Base-by-base conservation (phyloP, 1,139 yeast species). In the Saccharomyces pastorianus region DNA sequence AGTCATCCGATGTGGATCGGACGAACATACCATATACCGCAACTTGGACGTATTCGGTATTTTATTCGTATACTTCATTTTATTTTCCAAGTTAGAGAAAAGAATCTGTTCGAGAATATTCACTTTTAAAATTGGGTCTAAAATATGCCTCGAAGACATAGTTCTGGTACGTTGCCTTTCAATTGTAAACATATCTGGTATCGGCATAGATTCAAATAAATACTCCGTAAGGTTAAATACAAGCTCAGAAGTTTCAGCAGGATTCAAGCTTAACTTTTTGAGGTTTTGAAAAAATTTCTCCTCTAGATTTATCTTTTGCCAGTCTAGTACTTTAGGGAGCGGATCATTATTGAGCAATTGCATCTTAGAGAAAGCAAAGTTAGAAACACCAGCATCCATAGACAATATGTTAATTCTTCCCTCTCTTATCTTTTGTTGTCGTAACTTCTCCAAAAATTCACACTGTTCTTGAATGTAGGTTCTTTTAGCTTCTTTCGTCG, bases 121-220 rank as follows among this genome's bases (percentile, higher is more conserved):
- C 6, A 80, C 76, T 51, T 76, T 71, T 32, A 82, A 63, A 1
- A 82, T 76, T 59, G 77, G 75, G 54, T 81, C 84, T 5, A 79
- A 69, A 0, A 83, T 77, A 26, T 66, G 65, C 6, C 71, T 67
- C 1, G 77, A 71, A 0, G 83, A 79, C 55, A 69, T 71, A 0
- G 81, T 73, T 47, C 87, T 71, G 50, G 76, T 71, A 44, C 87
- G 63, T 61, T 83, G 88, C 53, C 81, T 66, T 61, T 83, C 88
- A 4, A 83, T 68, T 3, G 82, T 61, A 5, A 80, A 72, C 4
- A 76, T 63, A 55, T 75, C 76, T 0, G 81, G 76, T 0, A 58
- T 34, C 4, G 51, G 47, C 2, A 32, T 25, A 13, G 47, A 34
- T 7, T 46, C 25, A 8, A 58, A 52, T 9, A 67, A 51, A 32